Conservation (phyloP, 2,329 filamentous ascomycete species). For the Elsinoe arachidis region DNA sequence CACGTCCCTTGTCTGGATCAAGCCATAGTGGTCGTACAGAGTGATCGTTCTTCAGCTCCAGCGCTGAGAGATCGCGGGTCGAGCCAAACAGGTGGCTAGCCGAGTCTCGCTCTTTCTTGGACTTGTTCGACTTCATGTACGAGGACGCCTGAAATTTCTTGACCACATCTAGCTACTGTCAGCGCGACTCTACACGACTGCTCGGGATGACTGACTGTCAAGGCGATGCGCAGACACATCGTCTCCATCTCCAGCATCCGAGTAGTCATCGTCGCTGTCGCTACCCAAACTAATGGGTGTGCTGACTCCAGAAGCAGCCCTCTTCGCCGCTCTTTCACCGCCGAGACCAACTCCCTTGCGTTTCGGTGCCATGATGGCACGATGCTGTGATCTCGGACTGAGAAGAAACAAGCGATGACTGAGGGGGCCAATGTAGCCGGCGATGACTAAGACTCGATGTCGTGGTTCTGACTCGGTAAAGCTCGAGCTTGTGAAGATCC, state of each 20-base stretch:
- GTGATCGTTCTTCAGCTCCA: slow-evolving; percentile 80
- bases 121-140: slow-evolving; percentile 40
- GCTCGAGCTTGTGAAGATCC: slow-evolving; percentile 7
- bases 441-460: slow-evolving; percentile 12
- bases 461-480: slow-evolving; percentile 1
- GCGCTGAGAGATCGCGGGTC: slow-evolving; percentile 72
- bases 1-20: slow-evolving; percentile 73
- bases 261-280: slow-evolving; percentile 51
- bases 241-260: slow-evolving; percentile 29
- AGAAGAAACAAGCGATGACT: slow-evolving; percentile 9
- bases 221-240: slow-evolving; percentile 19
- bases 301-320: slow-evolving; percentile 31
- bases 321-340: slow-evolving; percentile 27
- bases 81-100: slow-evolving; percentile 46
- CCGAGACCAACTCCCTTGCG: slow-evolving; percentile 32
- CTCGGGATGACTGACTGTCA: slow-evolving; percentile 32
- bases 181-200: slow-evolving; percentile 16
- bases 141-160: slow-evolving; percentile 47
- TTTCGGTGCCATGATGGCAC: slow-evolving; percentile 28
- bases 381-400: slow-evolving; percentile 14
- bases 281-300: slow-evolving; percentile 38
- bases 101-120: slow-evolving; percentile 39
- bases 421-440: background rate
- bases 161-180: slow-evolving; percentile 32
- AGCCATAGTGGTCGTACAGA: slow-evolving; percentile 89